Conservation (phyloP, 768 basidiomycete genomes). For the Amanita inopinata region DNA sequence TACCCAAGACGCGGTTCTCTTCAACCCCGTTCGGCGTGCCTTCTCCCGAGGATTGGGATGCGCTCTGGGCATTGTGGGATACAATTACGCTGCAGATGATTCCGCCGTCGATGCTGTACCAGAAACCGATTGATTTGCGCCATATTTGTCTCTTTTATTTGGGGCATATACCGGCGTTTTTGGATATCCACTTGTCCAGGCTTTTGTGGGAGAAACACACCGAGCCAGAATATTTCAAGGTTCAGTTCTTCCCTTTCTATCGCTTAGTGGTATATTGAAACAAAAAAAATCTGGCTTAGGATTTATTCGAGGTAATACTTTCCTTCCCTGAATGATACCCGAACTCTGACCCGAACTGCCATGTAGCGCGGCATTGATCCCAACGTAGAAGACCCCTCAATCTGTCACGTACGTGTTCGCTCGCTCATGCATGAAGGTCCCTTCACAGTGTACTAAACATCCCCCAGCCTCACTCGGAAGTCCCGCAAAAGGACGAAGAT, state of each 20-base stretch:
- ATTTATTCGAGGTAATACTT: conserved; percentile 75
- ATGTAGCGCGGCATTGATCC: conserved; percentile 90
- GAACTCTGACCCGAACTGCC: too few species aligned
- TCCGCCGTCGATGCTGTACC: conserved; percentile 70
- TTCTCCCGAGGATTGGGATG: conserved; percentile 66
- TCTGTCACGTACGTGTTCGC: conserved; percentile 69
- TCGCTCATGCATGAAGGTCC: too few species aligned
- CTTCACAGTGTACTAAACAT: too few species aligned
- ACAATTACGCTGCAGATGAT: conserved; percentile 80
- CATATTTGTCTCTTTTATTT: conserved; percentile 97
- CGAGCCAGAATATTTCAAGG: conserved; percentile 76
- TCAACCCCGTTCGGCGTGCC: conserved; percentile 59
- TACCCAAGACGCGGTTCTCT: conserved; percentile 11
- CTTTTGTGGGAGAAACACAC: conserved; percentile 71
- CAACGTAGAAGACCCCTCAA: conserved; percentile 79
- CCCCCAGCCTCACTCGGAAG: conserved; percentile 87
- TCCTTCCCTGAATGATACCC: too few species aligned
- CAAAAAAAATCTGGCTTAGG: too few species aligned
- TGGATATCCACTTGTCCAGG: conserved; percentile 82
- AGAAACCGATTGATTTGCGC: conserved; percentile 88
- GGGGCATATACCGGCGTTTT: conserved; percentile 88
- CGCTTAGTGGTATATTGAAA: conserved; percentile 12
- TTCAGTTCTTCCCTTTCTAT: conserved; percentile 13
- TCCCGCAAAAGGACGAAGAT: conserved; percentile 69
- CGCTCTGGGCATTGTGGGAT: conserved; percentile 88